These are phyloP conservation scores for Lasiosphaeria miniovina DNA, from an alignment of 495 filamentous ascomycete genomes.

Conservation along the genomic window DNA sequence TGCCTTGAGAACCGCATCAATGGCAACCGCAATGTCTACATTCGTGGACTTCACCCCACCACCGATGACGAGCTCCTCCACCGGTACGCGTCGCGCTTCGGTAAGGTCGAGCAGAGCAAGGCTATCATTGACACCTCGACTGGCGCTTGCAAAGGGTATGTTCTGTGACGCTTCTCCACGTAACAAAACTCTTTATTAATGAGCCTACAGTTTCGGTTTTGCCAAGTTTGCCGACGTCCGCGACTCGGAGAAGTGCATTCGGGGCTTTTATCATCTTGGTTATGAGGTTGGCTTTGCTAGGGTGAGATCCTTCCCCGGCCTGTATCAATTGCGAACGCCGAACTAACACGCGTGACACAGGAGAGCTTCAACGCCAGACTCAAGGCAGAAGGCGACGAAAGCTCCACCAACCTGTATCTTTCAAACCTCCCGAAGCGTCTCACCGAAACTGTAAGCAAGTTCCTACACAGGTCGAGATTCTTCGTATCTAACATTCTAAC, in stretches of 20 bases:
- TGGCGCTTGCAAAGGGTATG: slow-evolving; percentile 90
- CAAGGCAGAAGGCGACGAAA: slow-evolving; percentile 81
- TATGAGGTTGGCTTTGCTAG: slow-evolving; percentile 97
- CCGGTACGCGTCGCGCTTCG: slow-evolving; percentile 80
- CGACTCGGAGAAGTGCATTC: slow-evolving; percentile 92
- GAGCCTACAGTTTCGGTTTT: slow-evolving; percentile 70
- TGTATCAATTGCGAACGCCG: not conserved
- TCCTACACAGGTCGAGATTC: not conserved
- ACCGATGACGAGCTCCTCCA: slow-evolving; percentile 89
- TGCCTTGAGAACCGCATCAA: slow-evolving; percentile 85
- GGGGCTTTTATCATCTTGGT: slow-evolving; percentile 86
- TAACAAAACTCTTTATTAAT: slow-evolving; percentile 17
- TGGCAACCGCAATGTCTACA: slow-evolving; percentile 91
- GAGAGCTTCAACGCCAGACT: slow-evolving; percentile 96
- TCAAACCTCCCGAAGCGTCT: slow-evolving; percentile 90
- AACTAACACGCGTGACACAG: slow-evolving; percentile 37
- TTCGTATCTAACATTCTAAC: slow-evolving; percentile 10
- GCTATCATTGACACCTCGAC: slow-evolving; percentile 93
- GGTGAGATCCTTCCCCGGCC: slow-evolving; percentile 42
- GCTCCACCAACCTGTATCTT: slow-evolving; percentile 92
- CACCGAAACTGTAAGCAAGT: slow-evolving; percentile 71
- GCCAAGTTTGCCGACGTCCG: slow-evolving; percentile 85
- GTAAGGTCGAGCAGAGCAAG: slow-evolving; percentile 88
- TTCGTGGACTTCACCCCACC: slow-evolving; percentile 88
- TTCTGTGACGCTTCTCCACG: not conserved